phyloP scores from a whole-genome alignment of 176 grass and related monocot species.

The Pharus latifolius region DNA sequence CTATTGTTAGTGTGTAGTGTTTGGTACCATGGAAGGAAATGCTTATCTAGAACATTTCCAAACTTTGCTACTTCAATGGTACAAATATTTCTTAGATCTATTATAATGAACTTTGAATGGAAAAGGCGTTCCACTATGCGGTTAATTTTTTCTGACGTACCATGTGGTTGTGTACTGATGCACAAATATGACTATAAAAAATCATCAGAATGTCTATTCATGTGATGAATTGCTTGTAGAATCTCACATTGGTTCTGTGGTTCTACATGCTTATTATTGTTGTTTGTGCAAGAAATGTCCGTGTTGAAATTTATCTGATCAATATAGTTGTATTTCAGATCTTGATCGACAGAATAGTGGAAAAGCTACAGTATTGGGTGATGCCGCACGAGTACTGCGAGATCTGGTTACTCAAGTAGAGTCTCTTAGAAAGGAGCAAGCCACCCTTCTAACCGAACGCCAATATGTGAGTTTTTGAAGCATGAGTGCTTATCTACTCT shows the following conservation, averaged over 20 bases:
- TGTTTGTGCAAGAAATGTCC: neutral
- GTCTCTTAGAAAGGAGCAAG: conserved; percentile 60
- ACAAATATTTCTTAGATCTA: neutral
- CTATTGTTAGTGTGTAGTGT: neutral
- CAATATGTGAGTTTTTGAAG: conserved; percentile 59
- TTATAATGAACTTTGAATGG: neutral
- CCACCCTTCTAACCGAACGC: conserved; percentile 38
- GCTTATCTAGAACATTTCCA: neutral
- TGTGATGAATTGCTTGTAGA: neutral
- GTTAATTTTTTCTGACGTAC: neutral
- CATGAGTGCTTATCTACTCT: neutral
- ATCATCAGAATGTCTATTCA: neutral
- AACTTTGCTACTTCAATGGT: neutral
- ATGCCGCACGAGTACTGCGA: conserved; percentile 45
- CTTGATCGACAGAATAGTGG: conserved; percentile 56
- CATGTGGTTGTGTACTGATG: neutral
- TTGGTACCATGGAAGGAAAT: neutral
- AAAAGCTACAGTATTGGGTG: conserved; percentile 58
- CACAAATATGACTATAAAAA: neutral
- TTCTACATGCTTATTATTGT: neutral
- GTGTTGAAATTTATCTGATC: conserved; percentile 16
- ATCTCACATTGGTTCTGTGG: neutral
- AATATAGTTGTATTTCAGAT: conserved; percentile 36
- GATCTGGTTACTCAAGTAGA: conserved; percentile 58
- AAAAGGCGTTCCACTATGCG: neutral